Base-by-base conservation (phyloP, 2,329 filamentous ascomycete genomes). In the Cladosporium oxysporum region DNA sequence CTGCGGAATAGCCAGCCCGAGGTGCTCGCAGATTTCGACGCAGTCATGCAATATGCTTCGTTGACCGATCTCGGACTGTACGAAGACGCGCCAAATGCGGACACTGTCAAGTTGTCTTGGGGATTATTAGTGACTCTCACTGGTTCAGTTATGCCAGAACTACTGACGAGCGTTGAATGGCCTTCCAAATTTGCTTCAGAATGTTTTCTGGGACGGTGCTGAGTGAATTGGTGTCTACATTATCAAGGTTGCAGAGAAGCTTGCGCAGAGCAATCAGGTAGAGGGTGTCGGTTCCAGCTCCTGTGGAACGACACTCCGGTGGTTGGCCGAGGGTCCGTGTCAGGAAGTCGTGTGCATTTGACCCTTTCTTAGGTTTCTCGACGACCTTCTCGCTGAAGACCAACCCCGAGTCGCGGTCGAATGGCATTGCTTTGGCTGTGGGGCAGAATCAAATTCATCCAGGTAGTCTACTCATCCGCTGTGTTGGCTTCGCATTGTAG, bases 111-210 rank as follows among this genome's bases (percentile, higher is more conserved):
- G 62, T 16, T 65, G 64, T 53, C 62, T 66, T 21, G 1, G 31
- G 5, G 21, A 6, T 7, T 18, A 14, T 67, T 49, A 63, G 62
- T 7, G 26, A 26, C 3, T 58, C 12, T 23, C 2, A 23, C 8
- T 18, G 10, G 18, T 23, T 8, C 57, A 18, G 29, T 18, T 14
- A 29, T 23, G 5, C 10, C 29, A 12, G 29, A 12, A 53, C 23
- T n/a, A 52, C 63, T 65, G 21, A 70, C 69, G 50, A 50, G 29
- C 44, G 50, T 37, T 29, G 37, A 10, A 69, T 50, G 47, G 49
- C 61, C 33, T 50, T 50, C 71, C 70, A 72, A 6, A 72, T 52
- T 14, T 61, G 59, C 26, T 62, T 41, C n/a, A 69, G 28, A 10
- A 68, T 26, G 6, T 44, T 41, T 23, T 59, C 28, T 2, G 69